Conservation (phyloP, 2,329 filamentous ascomycete species). For the Xylariaceae sp. region DNA sequence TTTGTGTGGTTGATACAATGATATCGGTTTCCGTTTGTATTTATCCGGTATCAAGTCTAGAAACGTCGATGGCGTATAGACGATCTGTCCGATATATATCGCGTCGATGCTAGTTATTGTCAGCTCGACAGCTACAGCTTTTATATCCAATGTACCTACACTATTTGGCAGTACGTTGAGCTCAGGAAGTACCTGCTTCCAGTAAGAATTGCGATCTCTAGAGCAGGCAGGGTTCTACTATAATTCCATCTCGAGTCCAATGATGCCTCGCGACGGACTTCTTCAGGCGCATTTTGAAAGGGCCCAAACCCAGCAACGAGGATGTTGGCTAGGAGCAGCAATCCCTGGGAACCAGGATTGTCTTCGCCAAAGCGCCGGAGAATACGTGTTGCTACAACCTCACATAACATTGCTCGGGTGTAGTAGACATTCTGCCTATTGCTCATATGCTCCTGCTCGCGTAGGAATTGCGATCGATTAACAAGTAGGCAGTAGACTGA, state of each 20-base stretch:
- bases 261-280: slow-evolving; percentile 58
- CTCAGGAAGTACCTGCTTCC: slow-evolving; percentile 76
- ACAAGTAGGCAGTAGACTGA: slow-evolving; percentile 78
- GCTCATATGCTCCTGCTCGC: slow-evolving; percentile 70
- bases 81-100: slow-evolving; percentile 75
- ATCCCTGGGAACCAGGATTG: slow-evolving; percentile 63
- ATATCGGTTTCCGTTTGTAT: slow-evolving; percentile 80
- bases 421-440: slow-evolving; percentile 79
- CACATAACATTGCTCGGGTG: slow-evolving; percentile 73
- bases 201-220: slow-evolving; percentile 79
- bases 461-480: slow-evolving; percentile 74
- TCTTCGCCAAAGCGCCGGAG: slow-evolving; percentile 76
- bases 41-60: slow-evolving; percentile 81
- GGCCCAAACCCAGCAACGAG: slow-evolving; percentile 81
- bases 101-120: slow-evolving; percentile 57
- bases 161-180: slow-evolving; percentile 74
- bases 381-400: slow-evolving; percentile 74
- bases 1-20: slow-evolving; percentile 72
- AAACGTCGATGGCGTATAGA: slow-evolving; percentile 78
- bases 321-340: slow-evolving; percentile 72
- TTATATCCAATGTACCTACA: slow-evolving; percentile 38
- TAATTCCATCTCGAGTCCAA: slow-evolving; percentile 45
- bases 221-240: slow-evolving; percentile 64
- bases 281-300: slow-evolving; percentile 73
- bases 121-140: slow-evolving; percentile 3